Evolutionary conservation across 495 filamentous ascomycete genomes (phyloP), one percentile per base, ranked within the genome.

Genomic region (Lepraria neglecta): DNA sequence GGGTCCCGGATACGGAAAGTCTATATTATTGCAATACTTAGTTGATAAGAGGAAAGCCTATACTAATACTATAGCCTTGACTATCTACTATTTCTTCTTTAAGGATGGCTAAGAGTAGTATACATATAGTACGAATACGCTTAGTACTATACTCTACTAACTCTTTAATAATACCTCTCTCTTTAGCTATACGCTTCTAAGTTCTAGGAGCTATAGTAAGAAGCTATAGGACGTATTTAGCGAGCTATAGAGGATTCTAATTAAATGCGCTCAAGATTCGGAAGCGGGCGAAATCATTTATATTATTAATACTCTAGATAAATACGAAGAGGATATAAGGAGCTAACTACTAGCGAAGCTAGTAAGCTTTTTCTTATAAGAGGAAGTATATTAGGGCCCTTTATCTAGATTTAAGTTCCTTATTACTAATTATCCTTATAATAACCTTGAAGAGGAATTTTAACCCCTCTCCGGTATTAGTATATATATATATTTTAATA

Each of bases 1-100:
- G 17, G 72, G 76, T 59, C 76, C 76, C 33, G 76, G 76, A 24
- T 79, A 73, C 58, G 76, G 76, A 3, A 80, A 80, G 59, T 75
- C 76, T 57, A 75, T 80, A 3, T 61, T 79, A 9, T 56, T 72
- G 1, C 65, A 66, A 60, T 72, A 66, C 17, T 66, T 78, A 1
- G 65, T 78, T 6, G 73, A 79, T 45, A 43, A 70, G 47, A 63
- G 56, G 60, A 71, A 9, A 47, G 62, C 38, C 27, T 21, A n/a
- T 40, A 55, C 1, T 28, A 76, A 74, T 74, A 74, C 55, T 61
- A 73, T 46, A 19, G 56, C 62, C 10, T 55, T 55, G 31, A 62
- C 64, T 21, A 48, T 76, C 14, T 78, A 72, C 59, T 77, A 76
- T 64, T 78, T 80, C 56, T 80, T 79, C 55, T 79, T 77, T 64